Conservation (phyloP, 306 rosid genomes). For the Cyamopsis tetragonoloba region DNA sequence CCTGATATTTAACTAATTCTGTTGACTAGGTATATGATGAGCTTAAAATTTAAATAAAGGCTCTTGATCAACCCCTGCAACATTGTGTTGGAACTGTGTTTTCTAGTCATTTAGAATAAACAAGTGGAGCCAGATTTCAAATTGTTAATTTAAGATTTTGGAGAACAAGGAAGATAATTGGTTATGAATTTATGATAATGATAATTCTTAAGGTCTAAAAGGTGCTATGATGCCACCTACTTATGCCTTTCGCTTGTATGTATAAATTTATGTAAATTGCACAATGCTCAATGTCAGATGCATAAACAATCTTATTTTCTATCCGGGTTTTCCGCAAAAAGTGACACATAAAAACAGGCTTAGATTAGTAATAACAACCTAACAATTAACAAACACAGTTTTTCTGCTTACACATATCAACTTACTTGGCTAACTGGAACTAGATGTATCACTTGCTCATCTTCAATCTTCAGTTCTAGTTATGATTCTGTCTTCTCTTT, state of each 20-base stretch:
- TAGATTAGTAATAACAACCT: no score
- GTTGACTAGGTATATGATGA: neutral
- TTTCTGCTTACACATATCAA: neutral
- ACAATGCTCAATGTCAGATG: constrained; percentile 33
- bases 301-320: constrained; percentile 12
- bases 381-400: constrained; percentile 19
- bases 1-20: constrained; percentile 18
- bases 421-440: constrained; percentile 17
- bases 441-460: constrained; percentile 17
- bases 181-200: constrained; percentile 1
- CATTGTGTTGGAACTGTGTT: neutral
- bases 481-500: neutral
- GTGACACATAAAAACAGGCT: constrained; percentile 4
- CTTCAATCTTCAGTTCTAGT: constrained; percentile 27
- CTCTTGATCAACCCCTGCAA: neutral
- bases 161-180: no score
- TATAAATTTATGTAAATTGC: constrained; percentile 11
- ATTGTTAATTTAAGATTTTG: neutral
- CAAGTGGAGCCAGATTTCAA: constrained; percentile 25
- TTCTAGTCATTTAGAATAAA: neutral
- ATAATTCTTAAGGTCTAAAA: constrained; percentile 9
- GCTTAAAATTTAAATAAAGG: neutral
- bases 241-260: neutral
- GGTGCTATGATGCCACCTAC: constrained; percentile 2
- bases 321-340: constrained; percentile 23